Conservation (phyloP, 2,329 filamentous ascomycete species). For the Xylaria sp. region DNA sequence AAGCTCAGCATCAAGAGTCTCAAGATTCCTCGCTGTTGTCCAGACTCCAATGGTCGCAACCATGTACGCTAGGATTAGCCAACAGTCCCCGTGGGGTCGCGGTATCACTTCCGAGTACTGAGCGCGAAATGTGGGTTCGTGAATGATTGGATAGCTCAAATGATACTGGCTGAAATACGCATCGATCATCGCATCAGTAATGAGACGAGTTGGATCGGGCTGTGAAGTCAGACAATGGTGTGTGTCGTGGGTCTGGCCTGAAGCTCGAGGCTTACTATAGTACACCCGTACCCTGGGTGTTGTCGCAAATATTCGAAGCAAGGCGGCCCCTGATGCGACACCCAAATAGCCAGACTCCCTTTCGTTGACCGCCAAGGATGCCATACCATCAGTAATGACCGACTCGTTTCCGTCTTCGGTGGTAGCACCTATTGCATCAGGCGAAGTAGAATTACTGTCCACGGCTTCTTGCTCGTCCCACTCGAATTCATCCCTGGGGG, state of each 20-base stretch:
- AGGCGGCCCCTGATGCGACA: conserved; percentile 15
- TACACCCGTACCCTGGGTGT: not conserved
- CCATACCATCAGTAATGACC: conserved; percentile 34
- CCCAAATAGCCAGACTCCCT: conserved; percentile 30
- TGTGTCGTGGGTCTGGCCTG: conserved; percentile 10
- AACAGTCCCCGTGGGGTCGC: conserved; percentile 34
- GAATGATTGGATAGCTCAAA: conserved; percentile 57
- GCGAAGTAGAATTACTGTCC: conserved; percentile 10
- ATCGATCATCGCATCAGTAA: conserved; percentile 43
- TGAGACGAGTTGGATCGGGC: conserved; percentile 17
- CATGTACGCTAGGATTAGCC: conserved; percentile 37
- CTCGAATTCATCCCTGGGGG: conserved; percentile 21
- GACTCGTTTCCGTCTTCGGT: conserved; percentile 4
- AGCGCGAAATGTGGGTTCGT: conserved; percentile 45
- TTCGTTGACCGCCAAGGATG: conserved; percentile 24
- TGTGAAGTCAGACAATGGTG: conserved; percentile 18
- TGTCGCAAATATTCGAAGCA: conserved; percentile 21
- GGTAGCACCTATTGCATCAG: conserved; percentile 9
- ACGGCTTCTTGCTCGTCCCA: conserved; percentile 19
- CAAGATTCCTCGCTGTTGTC: conserved; percentile 23
- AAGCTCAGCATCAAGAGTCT: conserved; percentile 14
- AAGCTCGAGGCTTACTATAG: conserved; percentile 8
- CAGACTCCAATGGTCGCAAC: conserved; percentile 40
- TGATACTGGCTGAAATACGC: conserved; percentile 59
- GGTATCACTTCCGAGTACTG: conserved; percentile 37